Conservation (phyloP, 441 rosid species). For the Syzygium malaccense region DNA sequence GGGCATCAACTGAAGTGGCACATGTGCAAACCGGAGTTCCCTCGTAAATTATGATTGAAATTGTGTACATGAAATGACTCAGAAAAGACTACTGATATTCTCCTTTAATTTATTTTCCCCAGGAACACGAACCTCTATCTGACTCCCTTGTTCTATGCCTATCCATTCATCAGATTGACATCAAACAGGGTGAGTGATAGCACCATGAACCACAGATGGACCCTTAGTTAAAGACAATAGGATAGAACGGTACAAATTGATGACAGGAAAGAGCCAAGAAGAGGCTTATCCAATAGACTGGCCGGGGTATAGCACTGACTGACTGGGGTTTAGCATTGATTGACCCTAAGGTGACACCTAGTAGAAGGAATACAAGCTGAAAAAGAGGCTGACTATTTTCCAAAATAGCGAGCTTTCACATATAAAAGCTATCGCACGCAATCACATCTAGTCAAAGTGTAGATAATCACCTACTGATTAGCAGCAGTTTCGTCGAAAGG, state of each 20-base stretch:
- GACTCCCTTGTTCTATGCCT: background rate
- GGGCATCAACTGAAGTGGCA: background rate
- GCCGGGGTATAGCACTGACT: background rate
- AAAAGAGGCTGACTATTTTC: background rate
- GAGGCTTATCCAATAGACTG: background rate
- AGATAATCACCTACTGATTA: background rate
- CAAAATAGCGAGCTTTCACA: background rate
- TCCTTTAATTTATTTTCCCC: background rate
- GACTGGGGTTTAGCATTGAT: background rate
- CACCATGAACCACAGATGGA: background rate
- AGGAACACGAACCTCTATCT: background rate
- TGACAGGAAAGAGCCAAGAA: background rate
- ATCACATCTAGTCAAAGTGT: background rate
- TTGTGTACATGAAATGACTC: background rate
- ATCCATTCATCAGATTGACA: background rate
- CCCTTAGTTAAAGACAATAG: background rate
- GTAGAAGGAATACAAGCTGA: background rate
- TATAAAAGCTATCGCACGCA: background rate
- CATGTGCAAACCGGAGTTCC: background rate
- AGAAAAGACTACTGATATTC: background rate
- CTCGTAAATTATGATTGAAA: background rate
- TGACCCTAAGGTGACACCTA: background rate
- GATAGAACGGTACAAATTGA: background rate
- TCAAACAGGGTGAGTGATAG: background rate
- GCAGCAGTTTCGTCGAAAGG: background rate